Base-by-base conservation (phyloP, 805 yeast genomes). In the Sungouiella blattae region DNA sequence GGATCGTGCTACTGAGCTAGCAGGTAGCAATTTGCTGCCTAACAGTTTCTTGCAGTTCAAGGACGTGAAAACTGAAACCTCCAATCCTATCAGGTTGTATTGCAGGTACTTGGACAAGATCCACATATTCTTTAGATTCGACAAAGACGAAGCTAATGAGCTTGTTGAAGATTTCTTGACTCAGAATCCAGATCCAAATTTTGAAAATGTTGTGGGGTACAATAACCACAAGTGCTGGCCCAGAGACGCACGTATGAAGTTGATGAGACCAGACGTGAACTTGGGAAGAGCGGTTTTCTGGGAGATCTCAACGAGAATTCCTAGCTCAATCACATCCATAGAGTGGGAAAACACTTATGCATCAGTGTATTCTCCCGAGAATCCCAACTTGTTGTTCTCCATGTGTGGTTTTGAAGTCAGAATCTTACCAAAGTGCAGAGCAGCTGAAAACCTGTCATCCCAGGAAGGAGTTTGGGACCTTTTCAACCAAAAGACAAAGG, bases 321-420 rank as follows among this genome's bases (percentile, higher is more conserved):
- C 98, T 0, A 58, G 72, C 4, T 79, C 95, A 0, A 51, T 93
- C 9, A 80, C 89, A 0, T 63, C 77, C 1, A 64, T 91, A 11
- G 75, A 73, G 30, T 91, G 97, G 96, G 82, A 77, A 23, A 82
- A 80, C 35, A 70, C 95, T 0, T 71, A 80, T 47, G 89, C 88
- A 0, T 87, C 96, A 0, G 95, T 93, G 1, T 93, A 91, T 58
- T 85, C 96, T 12, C 76, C 74, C 37, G 95, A 89, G 41, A 93
- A 93, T 52, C 91, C 96, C 6, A 94, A 91, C 47, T 55, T 93
- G 40, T 62, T 91, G 21, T 87, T 91, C 50, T 75, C 93, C 0
- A 85, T 93, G 89, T 83, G 93, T 60, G 99, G 98, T 0, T 93
- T 93, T 64, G 98, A 93, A 53, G 83, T 93, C 1, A 68, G 98